Percentiles rank a stretch among this genome's conserved stretches.
These are phyloP conservation scores for Mycena belliarum DNA, from an alignment of 768 basidiomycete species.

Conservation along the genomic window DNA sequence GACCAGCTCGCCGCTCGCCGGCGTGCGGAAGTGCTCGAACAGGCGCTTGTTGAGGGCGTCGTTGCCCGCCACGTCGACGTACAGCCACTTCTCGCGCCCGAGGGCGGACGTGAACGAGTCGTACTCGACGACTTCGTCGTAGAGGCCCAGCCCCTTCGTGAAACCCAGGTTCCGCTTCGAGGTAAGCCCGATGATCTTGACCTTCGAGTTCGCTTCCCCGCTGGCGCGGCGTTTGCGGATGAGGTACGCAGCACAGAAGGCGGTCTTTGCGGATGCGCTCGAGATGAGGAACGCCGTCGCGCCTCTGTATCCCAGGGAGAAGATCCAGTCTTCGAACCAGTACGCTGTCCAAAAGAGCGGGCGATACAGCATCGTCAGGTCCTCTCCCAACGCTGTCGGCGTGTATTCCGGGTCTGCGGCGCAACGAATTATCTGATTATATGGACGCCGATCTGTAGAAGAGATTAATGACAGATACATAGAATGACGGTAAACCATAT, in stretches of 20 bases:
- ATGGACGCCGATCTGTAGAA: slow-evolving; percentile 57
- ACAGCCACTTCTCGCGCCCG: slow-evolving; percentile 46
- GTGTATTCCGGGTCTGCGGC: slow-evolving; percentile 55
- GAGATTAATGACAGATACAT: background rate
- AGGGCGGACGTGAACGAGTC: slow-evolving; percentile 40
- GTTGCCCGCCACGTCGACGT: slow-evolving; percentile 67
- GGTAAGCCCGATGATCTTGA: slow-evolving; percentile 59
- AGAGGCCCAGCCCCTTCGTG: slow-evolving; percentile 54
- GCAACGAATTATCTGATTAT: slow-evolving; percentile 69
- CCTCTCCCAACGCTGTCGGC: slow-evolving; percentile 49
- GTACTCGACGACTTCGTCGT: slow-evolving; percentile 60
- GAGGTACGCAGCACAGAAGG: slow-evolving; percentile 67
- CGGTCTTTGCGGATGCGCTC: slow-evolving; percentile 73
- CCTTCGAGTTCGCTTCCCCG: slow-evolving; percentile 27
- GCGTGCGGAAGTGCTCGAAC: slow-evolving; percentile 41
- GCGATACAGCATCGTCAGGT: slow-evolving; percentile 70
- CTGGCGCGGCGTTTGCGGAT: slow-evolving; percentile 45
- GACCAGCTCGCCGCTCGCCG: slow-evolving; percentile 36
- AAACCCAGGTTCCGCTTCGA: slow-evolving; percentile 57
- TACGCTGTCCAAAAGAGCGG: slow-evolving; percentile 77
- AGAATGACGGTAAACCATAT: slow-evolving; percentile 1
- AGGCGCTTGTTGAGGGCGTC: slow-evolving; percentile 48
- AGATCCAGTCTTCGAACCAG: slow-evolving; percentile 75
- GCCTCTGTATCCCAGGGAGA: slow-evolving; percentile 49
- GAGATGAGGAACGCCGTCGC: slow-evolving; percentile 56